Evolutionary conservation across 805 yeast genomes (phyloP).

Genomic region (Ogataea henricii): DNA sequence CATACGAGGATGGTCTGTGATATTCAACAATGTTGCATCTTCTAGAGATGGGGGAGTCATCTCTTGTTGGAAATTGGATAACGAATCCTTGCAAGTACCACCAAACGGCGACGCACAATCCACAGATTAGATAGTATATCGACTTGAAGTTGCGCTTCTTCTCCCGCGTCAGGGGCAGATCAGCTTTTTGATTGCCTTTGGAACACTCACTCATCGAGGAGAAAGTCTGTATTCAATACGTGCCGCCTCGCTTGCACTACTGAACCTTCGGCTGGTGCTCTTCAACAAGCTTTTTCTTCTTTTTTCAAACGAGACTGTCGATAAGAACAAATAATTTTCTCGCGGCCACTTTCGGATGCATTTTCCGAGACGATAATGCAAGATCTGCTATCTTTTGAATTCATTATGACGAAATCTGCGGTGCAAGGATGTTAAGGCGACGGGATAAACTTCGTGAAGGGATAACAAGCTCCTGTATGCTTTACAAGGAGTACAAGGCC

Average conservation of each 20-base stretch:
- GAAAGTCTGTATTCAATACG: too few species aligned
- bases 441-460: too few species aligned
- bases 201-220: not conserved
- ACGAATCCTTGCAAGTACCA: not conserved
- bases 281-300: too few species aligned
- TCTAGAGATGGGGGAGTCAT: not conserved
- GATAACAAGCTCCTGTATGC: too few species aligned
- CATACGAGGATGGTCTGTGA: constrained; percentile 19
- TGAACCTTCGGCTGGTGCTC: too few species aligned
- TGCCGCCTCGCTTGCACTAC: too few species aligned
- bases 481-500: too few species aligned
- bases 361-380: not conserved
- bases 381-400: not conserved
- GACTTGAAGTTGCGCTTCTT: not conserved
- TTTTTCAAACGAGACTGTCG: too few species aligned
- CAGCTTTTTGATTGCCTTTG: not conserved
- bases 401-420: not conserved
- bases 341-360: not conserved
- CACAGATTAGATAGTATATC: not conserved
- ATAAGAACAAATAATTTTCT: not conserved
- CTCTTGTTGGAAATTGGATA: not conserved
- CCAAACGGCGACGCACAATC: not conserved
- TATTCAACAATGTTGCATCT: constrained; percentile 21
- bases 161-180: not conserved
- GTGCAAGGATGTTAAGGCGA: not conserved